Conservation (phyloP, 1,284 basidiomycete genomes). For the Microbotryomycetes sp. region DNA sequence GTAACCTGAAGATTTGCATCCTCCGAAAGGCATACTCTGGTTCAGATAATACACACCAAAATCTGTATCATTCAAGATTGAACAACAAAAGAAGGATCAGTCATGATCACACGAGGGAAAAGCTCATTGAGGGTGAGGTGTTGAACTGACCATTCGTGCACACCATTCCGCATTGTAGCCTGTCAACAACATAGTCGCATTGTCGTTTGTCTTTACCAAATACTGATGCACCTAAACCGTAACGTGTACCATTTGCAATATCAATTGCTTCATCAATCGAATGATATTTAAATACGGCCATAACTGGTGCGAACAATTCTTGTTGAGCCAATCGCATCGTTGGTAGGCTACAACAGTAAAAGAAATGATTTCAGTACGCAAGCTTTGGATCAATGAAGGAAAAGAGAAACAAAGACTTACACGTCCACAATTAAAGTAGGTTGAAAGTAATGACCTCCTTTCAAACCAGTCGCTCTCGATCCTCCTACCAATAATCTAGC, state of each 20-base stretch:
- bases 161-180: conserved; percentile 89
- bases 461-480: conserved; percentile 46
- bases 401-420: background rate
- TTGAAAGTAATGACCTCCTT: conserved; percentile 70
- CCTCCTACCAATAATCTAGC: conserved; percentile 66
- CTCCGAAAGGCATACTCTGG: conserved; percentile 87
- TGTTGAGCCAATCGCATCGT: conserved; percentile 68
- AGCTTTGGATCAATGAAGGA: background rate
- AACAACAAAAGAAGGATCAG: background rate
- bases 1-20: conserved; percentile 75
- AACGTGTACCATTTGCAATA: conserved; percentile 78
- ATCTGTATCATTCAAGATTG: background rate
- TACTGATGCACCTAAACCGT: conserved; percentile 88
- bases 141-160: conserved; percentile 66
- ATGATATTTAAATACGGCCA: conserved; percentile 73
- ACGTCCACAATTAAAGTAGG: conserved; percentile 84
- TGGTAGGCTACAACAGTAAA: conserved; percentile 44
- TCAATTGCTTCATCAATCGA: conserved; percentile 71
- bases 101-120: background rate
- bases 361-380: no score
- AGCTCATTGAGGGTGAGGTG: no score
- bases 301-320: conserved; percentile 84
- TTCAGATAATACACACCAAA: conserved; percentile 36
- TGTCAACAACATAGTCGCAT: conserved; percentile 68
- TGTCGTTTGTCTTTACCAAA: conserved; percentile 73